Percentiles rank a stretch among this genome's conserved stretches.
Conservation (phyloP, 805 yeast genomes). For the Saccharomycodes ludwigii region DNA sequence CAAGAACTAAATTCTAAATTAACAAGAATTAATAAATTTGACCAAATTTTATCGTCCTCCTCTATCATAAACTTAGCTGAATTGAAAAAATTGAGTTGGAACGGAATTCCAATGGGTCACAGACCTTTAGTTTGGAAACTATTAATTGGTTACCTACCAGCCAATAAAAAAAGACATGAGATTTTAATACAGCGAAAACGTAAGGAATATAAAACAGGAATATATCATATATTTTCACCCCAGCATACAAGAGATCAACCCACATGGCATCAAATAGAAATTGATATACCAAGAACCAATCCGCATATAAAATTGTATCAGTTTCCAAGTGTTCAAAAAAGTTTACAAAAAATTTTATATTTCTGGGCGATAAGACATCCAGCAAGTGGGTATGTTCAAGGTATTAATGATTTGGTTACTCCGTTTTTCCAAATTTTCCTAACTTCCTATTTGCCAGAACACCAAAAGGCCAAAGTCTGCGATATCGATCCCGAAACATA, state of each 20-base stretch:
- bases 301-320: slow-evolving; percentile 71
- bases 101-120: slow-evolving; percentile 76
- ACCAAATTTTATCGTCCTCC: slow-evolving; percentile 39
- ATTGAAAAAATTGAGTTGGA: slow-evolving; percentile 77
- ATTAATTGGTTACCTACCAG: slow-evolving; percentile 79
- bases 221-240: slow-evolving; percentile 45
- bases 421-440: slow-evolving; percentile 87
- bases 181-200: slow-evolving; percentile 66
- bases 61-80: slow-evolving; percentile 54
- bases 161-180: slow-evolving; percentile 65
- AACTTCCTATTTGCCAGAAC: slow-evolving; percentile 41
- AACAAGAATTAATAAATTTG: slow-evolving; percentile 55
- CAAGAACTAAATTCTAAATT: slow-evolving; percentile 45
- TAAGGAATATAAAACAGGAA: slow-evolving; percentile 71
- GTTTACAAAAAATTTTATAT: slow-evolving; percentile 71
- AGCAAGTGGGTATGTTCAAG: slow-evolving; percentile 96
- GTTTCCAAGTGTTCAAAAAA: slow-evolving; percentile 55
- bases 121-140: slow-evolving; percentile 86
- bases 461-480: slow-evolving; percentile 35
- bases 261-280: slow-evolving; percentile 91
- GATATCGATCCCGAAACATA: slow-evolving; percentile 45
- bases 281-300: slow-evolving; percentile 89
- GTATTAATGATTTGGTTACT: slow-evolving; percentile 86
- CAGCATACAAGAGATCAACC: slow-evolving; percentile 52
- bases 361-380: slow-evolving; percentile 97